phyloP scores from a whole-genome alignment of 441 rosid species.

The Mallotus japonicus region DNA sequence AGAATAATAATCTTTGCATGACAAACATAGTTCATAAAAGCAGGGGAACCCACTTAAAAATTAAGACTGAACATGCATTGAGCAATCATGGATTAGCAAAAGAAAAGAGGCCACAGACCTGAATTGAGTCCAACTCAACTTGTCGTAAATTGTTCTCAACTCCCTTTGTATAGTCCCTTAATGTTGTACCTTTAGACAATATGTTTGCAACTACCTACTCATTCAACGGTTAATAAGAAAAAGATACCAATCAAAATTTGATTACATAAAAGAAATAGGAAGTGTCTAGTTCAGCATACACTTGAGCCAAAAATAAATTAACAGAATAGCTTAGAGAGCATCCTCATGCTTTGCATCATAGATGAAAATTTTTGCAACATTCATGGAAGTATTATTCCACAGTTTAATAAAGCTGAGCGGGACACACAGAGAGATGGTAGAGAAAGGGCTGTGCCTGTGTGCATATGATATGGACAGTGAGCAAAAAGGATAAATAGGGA shows the following conservation, averaged over 20 bases:
- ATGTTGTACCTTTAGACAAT: slow-evolving; percentile 71
- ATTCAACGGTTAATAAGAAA: slow-evolving; percentile 12
- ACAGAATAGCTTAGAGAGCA: neutral
- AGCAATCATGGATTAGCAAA: slow-evolving; percentile 1
- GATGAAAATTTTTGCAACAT: neutral
- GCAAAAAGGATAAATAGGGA: neutral
- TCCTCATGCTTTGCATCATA: neutral
- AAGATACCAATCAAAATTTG: slow-evolving; percentile 10
- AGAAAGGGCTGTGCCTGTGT: neutral
- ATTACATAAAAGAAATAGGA: neutral
- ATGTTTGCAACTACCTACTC: slow-evolving; percentile 86
- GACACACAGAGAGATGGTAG: no score
- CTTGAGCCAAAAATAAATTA: neutral
- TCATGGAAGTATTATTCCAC: neutral
- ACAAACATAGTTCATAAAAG: no score
- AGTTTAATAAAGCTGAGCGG: neutral
- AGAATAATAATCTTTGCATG: neutral
- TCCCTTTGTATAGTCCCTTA: slow-evolving; percentile 88
- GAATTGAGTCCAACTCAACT: slow-evolving; percentile 89
- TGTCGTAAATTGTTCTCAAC: slow-evolving; percentile 93
- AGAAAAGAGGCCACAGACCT: slow-evolving; percentile 46
- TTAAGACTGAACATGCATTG: neutral
- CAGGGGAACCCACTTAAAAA: neutral
- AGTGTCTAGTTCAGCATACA: neutral
- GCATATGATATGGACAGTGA: neutral